Evolutionary conservation across 73 alveolate species (phyloP).

Genomic region (Tetrahymena borealis): DNA sequence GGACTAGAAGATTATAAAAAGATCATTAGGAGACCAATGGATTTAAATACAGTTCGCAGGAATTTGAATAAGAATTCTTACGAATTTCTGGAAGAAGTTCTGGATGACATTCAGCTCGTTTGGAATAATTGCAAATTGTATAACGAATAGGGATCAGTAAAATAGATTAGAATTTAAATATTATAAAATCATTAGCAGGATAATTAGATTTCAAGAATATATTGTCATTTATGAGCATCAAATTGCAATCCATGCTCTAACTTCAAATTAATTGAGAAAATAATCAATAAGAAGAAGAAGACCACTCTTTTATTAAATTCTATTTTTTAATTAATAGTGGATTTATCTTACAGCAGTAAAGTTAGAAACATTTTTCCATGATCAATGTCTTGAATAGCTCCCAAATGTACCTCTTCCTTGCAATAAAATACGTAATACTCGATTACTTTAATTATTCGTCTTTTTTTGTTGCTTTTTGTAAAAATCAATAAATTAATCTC

Average conservation of each 20-base stretch:
- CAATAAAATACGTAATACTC: not conserved
- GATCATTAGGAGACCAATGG: constrained; percentile 80
- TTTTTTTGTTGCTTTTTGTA: not conserved
- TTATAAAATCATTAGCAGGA: too few relatives aligned
- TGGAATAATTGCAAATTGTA: constrained; percentile 77
- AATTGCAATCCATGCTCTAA: too few relatives aligned
- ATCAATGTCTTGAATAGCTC: not conserved
- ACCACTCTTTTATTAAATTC: too few relatives aligned
- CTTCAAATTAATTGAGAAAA: too few relatives aligned
- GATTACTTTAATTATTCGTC: not conserved
- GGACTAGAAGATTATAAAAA: constrained; percentile 74
- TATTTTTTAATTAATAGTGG: not conserved
- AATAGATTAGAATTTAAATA: not conserved
- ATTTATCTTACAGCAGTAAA: not conserved
- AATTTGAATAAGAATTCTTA: constrained; percentile 46
- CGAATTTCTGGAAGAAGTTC: constrained; percentile 47
- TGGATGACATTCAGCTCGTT: constrained; percentile 54
- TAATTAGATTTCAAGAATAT: too few relatives aligned
- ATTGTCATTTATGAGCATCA: too few relatives aligned
- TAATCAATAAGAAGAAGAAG: too few relatives aligned
- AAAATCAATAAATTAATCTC: not conserved
- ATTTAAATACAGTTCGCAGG: constrained; percentile 57
- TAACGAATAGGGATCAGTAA: constrained; percentile 57
- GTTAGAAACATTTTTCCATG: not conserved
- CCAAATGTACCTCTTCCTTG: not conserved